A percentile compares a stretch with the other conserved stretches of the same genome.
These are phyloP conservation scores for Oxytropis ochrocephala DNA, from an alignment of 306 rosid species.

Conservation along the genomic window DNA sequence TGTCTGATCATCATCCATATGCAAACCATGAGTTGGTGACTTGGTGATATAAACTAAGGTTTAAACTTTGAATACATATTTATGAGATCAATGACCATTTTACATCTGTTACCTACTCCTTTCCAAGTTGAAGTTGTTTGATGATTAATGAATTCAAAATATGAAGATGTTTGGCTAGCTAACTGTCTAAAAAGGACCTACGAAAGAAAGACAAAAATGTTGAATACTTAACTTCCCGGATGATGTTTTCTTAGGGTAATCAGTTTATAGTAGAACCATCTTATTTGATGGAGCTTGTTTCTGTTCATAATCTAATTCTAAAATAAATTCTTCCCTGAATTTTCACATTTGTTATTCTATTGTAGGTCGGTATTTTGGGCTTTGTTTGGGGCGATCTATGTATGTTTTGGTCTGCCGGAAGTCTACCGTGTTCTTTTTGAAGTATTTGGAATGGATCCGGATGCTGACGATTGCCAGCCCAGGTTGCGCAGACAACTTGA, in stretches of 20 bases:
- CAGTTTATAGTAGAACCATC: not conserved
- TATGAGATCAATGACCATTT: slow-evolving; percentile 4
- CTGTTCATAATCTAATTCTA: slow-evolving; percentile 16
- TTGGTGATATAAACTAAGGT: not conserved
- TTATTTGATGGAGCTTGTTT: not conserved
- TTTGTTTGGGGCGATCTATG: slow-evolving; percentile 90
- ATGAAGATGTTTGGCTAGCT: not conserved
- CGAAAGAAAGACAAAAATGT: not conserved
- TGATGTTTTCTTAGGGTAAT: not conserved
- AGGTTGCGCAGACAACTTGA: slow-evolving; percentile 81
- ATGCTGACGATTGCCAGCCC: slow-evolving; percentile 82
- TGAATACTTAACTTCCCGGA: slow-evolving; percentile 12
- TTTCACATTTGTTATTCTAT: slow-evolving; percentile 19
- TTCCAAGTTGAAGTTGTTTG: slow-evolving; percentile 8
- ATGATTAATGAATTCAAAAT: slow-evolving; percentile 10
- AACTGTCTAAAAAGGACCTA: slow-evolving; percentile 5
- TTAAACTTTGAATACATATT: not conserved
- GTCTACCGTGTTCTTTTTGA: slow-evolving; percentile 95
- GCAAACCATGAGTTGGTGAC: not conserved
- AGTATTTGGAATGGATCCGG: slow-evolving; percentile 96
- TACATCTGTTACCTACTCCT: not conserved
- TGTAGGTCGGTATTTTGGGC: slow-evolving; percentile 95
- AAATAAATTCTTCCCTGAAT: not conserved
- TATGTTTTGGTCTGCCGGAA: slow-evolving; percentile 93
- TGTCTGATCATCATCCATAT: not conserved